Evolutionary conservation across 306 rosid species (phyloP), one percentile per base, ranked within the genome.

Genomic region (Cucurbita ficifolia): DNA sequence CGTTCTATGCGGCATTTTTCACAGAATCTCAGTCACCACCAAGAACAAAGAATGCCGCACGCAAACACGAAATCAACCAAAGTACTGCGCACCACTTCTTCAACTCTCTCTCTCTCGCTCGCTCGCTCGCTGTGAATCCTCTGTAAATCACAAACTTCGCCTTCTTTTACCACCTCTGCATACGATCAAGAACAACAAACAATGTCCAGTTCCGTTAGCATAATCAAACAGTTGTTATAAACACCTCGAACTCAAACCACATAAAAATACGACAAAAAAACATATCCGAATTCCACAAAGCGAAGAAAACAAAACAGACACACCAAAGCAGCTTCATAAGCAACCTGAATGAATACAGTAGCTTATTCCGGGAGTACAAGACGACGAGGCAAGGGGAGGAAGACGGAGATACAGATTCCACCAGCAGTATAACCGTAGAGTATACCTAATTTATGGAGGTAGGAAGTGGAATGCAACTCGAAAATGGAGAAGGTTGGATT

Each of bases 1-100:
- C 69, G 96, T 76, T 82, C 89, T 87, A 79, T 94, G 99, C 74
- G 99, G 99, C 99, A 94, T 94, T 76, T 43, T 74, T 71, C 90
- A 87, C 87, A 17, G 84, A 77, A 84, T 62, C 59, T 76, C 85
- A 39, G 45, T 76, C 82, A 40, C 51, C 38, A 68, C 70, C 35
- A 70, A 72, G 38, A 50, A 39, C 14, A 49, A 16, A 19, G 51
- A 76, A 81, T 61, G 82, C 55, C 51, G 51, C 81, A 60, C 75
- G 21, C 39, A 49, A 78, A 43, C 73, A 65, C 75, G 33, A 53
- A 52, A 1, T 33, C 60, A 71, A 71, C 33, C 61, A 72, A 72
- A 21, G 6, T 51, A 51, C 21, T 51, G n/a, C 70, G 8, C 40
- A 68, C 42, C 40, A 42, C 56, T 68, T 7, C 72, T 45, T 45